Percentiles rank a stretch among this genome's conserved stretches.
phyloP scores from a whole-genome alignment of 139 green algal species.

The Chlorella vulgaris region DNA sequence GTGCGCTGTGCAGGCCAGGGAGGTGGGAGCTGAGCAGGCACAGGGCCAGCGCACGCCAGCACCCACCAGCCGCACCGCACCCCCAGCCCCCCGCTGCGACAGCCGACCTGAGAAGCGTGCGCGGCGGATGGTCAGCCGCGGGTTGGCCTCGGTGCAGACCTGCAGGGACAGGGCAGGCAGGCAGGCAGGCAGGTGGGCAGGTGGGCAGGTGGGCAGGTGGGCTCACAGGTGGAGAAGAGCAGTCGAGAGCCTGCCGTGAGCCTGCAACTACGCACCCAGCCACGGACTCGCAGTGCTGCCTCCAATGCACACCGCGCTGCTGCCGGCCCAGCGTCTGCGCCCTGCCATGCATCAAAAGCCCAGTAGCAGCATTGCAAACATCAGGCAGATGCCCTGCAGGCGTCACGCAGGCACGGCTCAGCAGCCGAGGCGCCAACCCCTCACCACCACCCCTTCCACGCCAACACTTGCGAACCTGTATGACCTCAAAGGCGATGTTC shows the following conservation, averaged over 20 bases:
- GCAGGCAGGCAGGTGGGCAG: not conserved
- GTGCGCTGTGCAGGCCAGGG: too few relatives aligned
- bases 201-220: too few relatives aligned
- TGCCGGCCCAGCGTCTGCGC: too few relatives aligned
- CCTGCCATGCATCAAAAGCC: too few relatives aligned
- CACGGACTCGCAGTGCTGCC: not conserved
- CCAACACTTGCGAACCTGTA: too few relatives aligned
- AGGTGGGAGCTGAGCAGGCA: not conserved
- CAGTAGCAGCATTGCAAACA: too few relatives aligned
- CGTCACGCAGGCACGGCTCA: too few relatives aligned
- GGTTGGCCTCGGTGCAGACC: constrained; percentile 78
- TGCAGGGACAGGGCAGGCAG: not conserved
- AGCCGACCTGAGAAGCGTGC: constrained; percentile 85
- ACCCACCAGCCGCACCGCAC: too few relatives aligned
- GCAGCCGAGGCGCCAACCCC: constrained; percentile 56
- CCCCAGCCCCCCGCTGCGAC: not conserved
- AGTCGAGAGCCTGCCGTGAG: too few relatives aligned
- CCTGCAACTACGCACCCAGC: not conserved
- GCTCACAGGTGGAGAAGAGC: too few relatives aligned
- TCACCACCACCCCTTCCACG: not conserved
- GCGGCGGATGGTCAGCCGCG: constrained; percentile 69
- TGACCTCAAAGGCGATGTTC: constrained; percentile 98
- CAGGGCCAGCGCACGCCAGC: not conserved
- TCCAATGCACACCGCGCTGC: too few relatives aligned
- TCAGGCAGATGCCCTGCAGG: too few relatives aligned